Evolutionary conservation across 768 basidiomycete genomes (phyloP).

Genomic region (Suillus sp.): DNA sequence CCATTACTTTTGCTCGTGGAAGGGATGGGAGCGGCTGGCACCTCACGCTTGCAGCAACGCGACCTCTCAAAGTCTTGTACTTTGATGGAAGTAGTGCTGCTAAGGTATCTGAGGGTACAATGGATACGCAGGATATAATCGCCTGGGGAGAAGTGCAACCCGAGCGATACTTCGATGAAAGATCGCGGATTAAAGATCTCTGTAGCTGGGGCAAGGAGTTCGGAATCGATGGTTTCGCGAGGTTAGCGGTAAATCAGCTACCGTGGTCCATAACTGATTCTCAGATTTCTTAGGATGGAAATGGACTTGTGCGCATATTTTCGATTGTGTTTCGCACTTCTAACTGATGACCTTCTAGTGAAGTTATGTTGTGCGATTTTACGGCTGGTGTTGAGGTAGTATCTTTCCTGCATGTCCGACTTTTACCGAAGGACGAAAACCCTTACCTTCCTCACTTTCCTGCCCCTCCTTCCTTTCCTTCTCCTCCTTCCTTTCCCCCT

Average conservation of each 20-base stretch:
- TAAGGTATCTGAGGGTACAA: slow-evolving; percentile 32
- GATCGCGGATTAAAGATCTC: slow-evolving; percentile 29
- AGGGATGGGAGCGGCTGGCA: slow-evolving; percentile 29
- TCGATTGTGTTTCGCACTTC: not conserved
- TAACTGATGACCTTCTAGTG: slow-evolving; percentile 30
- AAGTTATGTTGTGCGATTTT: slow-evolving; percentile 53
- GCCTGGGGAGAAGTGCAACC: slow-evolving; percentile 30
- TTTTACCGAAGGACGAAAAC: not conserved
- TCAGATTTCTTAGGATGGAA: slow-evolving; percentile 42
- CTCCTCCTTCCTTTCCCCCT: too few relatives aligned
- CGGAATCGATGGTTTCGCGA: slow-evolving; percentile 38
- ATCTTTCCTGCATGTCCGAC: slow-evolving; percentile 39
- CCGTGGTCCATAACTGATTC: not conserved
- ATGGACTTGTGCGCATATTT: slow-evolving; percentile 46
- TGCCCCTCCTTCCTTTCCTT: not conserved
- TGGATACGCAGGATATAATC: slow-evolving; percentile 41
- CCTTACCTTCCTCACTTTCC: not conserved
- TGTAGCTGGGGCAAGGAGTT: slow-evolving; percentile 37
- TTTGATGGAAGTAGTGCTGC: slow-evolving; percentile 35
- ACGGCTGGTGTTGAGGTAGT: slow-evolving; percentile 39
- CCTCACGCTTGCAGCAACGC: slow-evolving; percentile 30
- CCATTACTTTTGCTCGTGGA: slow-evolving; percentile 36
- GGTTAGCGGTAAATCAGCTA: slow-evolving; percentile 14
- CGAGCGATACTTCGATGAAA: slow-evolving; percentile 24
- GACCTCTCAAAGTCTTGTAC: slow-evolving; percentile 34